Evolutionary conservation across 179 eudicot genomes (phyloP), one percentile per base, ranked within the genome.

Genomic region (Patellifolia procumbens): DNA sequence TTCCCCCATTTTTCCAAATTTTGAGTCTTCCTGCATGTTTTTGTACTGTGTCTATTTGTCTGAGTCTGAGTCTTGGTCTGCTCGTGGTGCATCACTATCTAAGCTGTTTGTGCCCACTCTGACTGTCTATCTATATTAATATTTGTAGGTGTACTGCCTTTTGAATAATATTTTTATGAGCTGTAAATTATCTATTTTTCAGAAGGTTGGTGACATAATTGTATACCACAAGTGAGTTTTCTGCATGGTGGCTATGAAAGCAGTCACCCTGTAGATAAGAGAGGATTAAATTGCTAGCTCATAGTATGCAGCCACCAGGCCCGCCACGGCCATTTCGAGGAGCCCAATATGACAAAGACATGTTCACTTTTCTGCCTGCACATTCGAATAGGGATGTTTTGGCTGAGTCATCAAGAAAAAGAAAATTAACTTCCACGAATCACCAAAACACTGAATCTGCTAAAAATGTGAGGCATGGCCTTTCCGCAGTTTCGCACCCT

Each of bases 401-500:
- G 42, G 79, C 52, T 29, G 89, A 85, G 58, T 70, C 86, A 48
- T 78, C 86, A 35, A 83, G 86, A 71, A 89, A 84, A 76, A 86
- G 85, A 78, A 85, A 86, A 75, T 55, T 65, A 51, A 31, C 42
- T 51, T 68, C 80, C 62, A 62, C 60, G 58, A 86, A 83, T 85
- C 76, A 68, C 37, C 79, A 72, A 32, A 79, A 69, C 43, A 24
- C 68, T 22, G 34, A 13, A 35, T 17, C 65, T 77, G 63, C 76
- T 73, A 46, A 89, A 65, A 45, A 26, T 65, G 39, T 43, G 43
- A 81, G 66, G 49, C 75, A 75, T 72, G 74, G 77, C 39, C 46
- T 72, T 73, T 76, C 65, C 19, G 63, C 49, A 67, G 69, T 72
- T 49, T 78, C 84, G 63, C 83, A 78, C 72, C 70, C 74, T 32